A percentile compares a stretch with the other conserved stretches of the same genome.
Conservation (phyloP, 768 basidiomycete genomes). For the Xerocomus potaroensis region DNA sequence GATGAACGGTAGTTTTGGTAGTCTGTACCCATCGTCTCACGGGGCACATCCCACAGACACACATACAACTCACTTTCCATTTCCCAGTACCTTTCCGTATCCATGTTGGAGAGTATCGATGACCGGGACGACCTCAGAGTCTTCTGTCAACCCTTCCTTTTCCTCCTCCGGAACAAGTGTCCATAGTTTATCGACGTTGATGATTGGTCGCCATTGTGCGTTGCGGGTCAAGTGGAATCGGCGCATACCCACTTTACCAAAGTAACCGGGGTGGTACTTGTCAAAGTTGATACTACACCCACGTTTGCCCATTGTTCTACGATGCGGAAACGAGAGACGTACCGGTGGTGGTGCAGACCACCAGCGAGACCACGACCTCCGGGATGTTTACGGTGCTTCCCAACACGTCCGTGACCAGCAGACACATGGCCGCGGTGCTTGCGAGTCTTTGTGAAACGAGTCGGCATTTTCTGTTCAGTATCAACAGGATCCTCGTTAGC, state of each 20-base stretch:
- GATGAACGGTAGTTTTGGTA: constrained; percentile 91
- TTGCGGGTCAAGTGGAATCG: constrained; percentile 95
- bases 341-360: constrained; percentile 99
- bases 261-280: constrained; percentile 99
- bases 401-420: constrained; percentile 99
- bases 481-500: constrained; percentile 17
- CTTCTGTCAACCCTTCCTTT: constrained; percentile 69
- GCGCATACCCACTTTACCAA: constrained; percentile 99
- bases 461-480: constrained; percentile 74
- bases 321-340: constrained; percentile 29
- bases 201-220: constrained; percentile 85
- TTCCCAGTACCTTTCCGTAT: constrained; percentile 93
- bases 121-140: constrained; percentile 86
- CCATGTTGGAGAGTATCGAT: constrained; percentile 83
- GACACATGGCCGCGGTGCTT: constrained; percentile 99
- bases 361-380: constrained; percentile 99
- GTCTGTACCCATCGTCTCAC: constrained; percentile 36
- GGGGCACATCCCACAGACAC: background rate
- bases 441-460: constrained; percentile 93
- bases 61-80: constrained; percentile 65
- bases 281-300: constrained; percentile 84
- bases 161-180: constrained; percentile 81
- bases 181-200: constrained; percentile 99
- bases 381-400: constrained; percentile 99
- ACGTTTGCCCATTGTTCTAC: background rate